These are phyloP conservation scores for Clitopilus passeckerianus DNA, from an alignment of 768 basidiomycete genomes.

Conservation along the genomic window DNA sequence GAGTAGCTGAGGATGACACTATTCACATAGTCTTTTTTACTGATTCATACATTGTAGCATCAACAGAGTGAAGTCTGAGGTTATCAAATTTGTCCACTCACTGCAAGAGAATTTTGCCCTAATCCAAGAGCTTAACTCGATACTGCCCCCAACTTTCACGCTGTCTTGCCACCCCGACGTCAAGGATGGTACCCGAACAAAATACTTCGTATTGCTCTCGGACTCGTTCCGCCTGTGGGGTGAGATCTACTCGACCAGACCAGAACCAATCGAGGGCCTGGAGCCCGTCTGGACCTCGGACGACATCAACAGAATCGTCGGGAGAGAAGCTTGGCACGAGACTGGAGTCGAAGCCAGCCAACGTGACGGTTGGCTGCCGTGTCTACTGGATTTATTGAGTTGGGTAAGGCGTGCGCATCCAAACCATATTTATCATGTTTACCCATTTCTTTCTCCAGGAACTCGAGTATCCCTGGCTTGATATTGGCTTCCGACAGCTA, in stretches of 20 bases:
- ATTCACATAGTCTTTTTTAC: neutral
- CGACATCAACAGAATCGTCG: neutral
- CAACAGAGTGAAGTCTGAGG: neutral
- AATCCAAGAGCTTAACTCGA: neutral
- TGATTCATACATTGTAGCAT: neutral
- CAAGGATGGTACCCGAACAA: neutral
- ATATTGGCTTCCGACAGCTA: neutral
- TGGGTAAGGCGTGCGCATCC: neutral
- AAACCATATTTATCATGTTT: neutral
- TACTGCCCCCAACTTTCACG: neutral
- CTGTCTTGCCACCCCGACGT: neutral
- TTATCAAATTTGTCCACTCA: neutral
- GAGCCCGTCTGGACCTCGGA: neutral
- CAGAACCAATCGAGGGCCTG: neutral
- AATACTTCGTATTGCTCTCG: neutral
- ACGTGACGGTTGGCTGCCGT: neutral
- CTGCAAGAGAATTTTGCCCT: neutral
- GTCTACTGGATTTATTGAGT: neutral
- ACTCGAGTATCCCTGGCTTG: neutral
- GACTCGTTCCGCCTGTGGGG: neutral
- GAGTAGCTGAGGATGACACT: neutral
- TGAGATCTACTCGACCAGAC: neutral
- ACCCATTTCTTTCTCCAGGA: neutral
- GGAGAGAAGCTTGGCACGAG: neutral
- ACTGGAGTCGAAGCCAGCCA: neutral